Base-by-base conservation (phyloP, 202 grass and related monocot species). In the Panicum hallii region DNA sequence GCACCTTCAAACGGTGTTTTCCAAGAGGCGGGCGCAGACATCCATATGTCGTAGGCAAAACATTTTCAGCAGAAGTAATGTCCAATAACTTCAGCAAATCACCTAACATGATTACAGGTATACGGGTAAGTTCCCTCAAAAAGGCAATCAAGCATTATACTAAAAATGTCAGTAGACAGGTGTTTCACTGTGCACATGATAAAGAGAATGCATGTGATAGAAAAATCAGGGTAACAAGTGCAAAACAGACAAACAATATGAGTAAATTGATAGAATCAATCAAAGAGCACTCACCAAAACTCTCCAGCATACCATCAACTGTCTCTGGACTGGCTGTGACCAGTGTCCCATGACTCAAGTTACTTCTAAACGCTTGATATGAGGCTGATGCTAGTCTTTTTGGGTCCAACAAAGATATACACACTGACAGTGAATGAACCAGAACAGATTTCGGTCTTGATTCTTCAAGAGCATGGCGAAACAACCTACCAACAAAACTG, bases 401-500 rank as follows among this genome's bases (percentile, higher is more conserved):
- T 17, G 94, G 91, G 80, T 97, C 94, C 85, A 94, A 76, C 81
- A 97, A 90, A 54, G 91, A 94, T 89, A 97, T 92, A 64, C 91
- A 97, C 41, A 97, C 92, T 60, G 94, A 97, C 43, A 97, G 79
- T 5, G 92, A 89, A 80, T 97, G 87, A 83, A 94, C 92, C 11
- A 94, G 78, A 53, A 97, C 94, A 9, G 94, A 97, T 83, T 85
- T 94, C 38, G 94, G 92, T 71, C 92, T 88, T 17, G 88, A 94
- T 36, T 94, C 90, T 83, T 92, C 88, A 79, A 97, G 88, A 44
- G 92, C 94, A 19, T 92, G 89, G 70, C 73, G 78, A 85, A 97
- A 97, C 58, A 97, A 81, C 89, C 86, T 92, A 77, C 78, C 94
- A 80, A 97, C 90, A 94, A 94, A 97, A 90, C 94, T 97, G 89